Evolutionary conservation across 1,139 yeast species (phyloP).

Genomic region (Zygoascus hellenicus): DNA sequence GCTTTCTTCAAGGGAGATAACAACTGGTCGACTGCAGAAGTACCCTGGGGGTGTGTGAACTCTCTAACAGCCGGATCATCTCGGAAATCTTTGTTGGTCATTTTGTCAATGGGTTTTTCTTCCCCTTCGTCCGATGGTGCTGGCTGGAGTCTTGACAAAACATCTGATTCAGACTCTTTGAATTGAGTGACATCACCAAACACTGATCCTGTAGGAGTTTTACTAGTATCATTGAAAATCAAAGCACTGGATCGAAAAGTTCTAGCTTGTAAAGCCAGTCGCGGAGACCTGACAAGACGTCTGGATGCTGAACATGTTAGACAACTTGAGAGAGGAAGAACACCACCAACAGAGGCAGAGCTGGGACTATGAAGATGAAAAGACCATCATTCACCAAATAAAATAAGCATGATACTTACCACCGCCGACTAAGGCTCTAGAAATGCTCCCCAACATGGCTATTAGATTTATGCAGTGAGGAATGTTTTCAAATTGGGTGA

Average conservation of each 20-base stretch:
- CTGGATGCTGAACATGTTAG: too few relatives aligned
- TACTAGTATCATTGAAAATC: background rate
- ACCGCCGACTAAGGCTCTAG: too few relatives aligned
- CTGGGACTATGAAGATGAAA: too few relatives aligned
- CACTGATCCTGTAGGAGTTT: slow-evolving; percentile 17
- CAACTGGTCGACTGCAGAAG: slow-evolving; percentile 39
- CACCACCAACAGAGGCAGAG: too few relatives aligned
- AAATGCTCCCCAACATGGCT: too few relatives aligned
- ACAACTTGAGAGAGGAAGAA: too few relatives aligned
- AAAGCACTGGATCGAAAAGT: slow-evolving; percentile 3
- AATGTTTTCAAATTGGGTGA: too few relatives aligned
- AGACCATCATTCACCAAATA: too few relatives aligned
- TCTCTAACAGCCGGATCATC: slow-evolving; percentile 23
- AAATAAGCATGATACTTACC: too few relatives aligned
- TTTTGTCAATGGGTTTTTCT: slow-evolving; percentile 9
- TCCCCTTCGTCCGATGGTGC: slow-evolving; percentile 8
- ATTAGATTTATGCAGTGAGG: too few relatives aligned
- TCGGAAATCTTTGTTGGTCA: slow-evolving; percentile 19
- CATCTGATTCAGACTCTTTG: slow-evolving; percentile 18
- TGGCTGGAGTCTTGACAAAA: slow-evolving; percentile 13
- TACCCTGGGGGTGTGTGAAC: slow-evolving; percentile 19
- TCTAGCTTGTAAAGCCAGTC: too few relatives aligned
- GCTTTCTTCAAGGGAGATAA: slow-evolving; percentile 70
- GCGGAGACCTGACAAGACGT: too few relatives aligned
- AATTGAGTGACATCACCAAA: slow-evolving; percentile 24